Conservation (phyloP, 345 rosid genomes). For the Odontarrhena argentea region DNA sequence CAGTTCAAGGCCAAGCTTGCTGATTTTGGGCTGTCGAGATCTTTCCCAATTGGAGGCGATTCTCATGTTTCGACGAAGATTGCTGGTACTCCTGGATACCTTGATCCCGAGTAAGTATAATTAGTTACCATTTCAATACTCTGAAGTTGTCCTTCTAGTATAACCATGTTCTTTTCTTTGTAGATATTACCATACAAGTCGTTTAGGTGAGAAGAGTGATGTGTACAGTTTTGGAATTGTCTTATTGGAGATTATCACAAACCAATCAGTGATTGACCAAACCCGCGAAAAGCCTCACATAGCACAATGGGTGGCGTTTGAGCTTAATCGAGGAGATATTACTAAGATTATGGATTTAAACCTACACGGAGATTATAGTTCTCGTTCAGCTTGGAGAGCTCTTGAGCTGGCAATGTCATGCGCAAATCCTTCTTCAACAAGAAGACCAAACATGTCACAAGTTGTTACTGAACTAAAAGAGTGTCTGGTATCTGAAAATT, state of each 20-base stretch:
- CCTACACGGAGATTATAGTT: slow-evolving; percentile 16
- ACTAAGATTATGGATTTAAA: slow-evolving; percentile 35
- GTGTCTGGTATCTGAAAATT: slow-evolving; percentile 29
- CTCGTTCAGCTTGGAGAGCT: slow-evolving; percentile 36
- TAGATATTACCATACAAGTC: slow-evolving; percentile 26
- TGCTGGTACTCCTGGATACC: slow-evolving; percentile 42
- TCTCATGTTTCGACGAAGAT: slow-evolving; percentile 33
- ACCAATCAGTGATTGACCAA: slow-evolving; percentile 31
- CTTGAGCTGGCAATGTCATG: slow-evolving; percentile 38
- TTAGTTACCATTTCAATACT: neutral
- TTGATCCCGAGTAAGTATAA: neutral
- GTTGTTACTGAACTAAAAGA: slow-evolving; percentile 22
- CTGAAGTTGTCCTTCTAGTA: neutral
- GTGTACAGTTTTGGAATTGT: no score
- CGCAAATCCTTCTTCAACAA: slow-evolving; percentile 20
- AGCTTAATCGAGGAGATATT: slow-evolving; percentile 30
- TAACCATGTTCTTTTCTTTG: neutral
- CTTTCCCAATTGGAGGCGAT: slow-evolving; percentile 38
- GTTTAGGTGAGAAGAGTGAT: neutral
- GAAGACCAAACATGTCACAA: slow-evolving; percentile 38
- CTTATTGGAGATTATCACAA: slow-evolving; percentile 12
- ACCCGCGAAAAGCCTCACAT: slow-evolving; percentile 16
- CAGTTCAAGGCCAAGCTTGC: slow-evolving; percentile 46
- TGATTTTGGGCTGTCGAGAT: slow-evolving; percentile 51
- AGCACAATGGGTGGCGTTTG: slow-evolving; percentile 29